Evolutionary conservation across 805 yeast genomes (phyloP).

Genomic region (Komagataella ulmi): DNA sequence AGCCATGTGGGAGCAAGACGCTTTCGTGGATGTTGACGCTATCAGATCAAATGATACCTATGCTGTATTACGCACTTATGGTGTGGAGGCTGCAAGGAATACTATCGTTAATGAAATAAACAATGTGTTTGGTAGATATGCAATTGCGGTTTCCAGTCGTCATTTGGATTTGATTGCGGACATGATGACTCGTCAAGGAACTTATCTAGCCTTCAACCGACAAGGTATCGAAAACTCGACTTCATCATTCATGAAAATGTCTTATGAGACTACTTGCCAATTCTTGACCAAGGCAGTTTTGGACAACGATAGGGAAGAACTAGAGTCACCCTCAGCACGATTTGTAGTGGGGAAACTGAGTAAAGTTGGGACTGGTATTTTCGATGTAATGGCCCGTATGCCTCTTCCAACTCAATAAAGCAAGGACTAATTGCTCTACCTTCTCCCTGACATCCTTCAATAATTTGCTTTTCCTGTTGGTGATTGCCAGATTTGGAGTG

Average conservation of each 20-base stretch:
- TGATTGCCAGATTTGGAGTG: background rate
- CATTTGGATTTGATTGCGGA: constrained; percentile 96
- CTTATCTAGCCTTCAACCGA: constrained; percentile 92
- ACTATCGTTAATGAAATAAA: constrained; percentile 93
- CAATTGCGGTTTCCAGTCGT: constrained; percentile 83
- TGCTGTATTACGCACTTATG: constrained; percentile 82
- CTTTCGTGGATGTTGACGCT: constrained; percentile 79
- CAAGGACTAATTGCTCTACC: background rate
- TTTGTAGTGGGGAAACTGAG: constrained; percentile 86
- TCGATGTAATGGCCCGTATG: constrained; percentile 58
- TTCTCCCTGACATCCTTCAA: background rate
- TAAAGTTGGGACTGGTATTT: constrained; percentile 91
- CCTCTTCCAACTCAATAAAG: constrained; percentile 11
- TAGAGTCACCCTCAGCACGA: constrained; percentile 87
- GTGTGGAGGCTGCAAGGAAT: constrained; percentile 98
- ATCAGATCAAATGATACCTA: constrained; percentile 88
- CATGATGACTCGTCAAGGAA: constrained; percentile 98
- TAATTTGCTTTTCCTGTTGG: background rate
- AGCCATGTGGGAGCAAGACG: constrained; percentile 97
- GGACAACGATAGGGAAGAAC: constrained; percentile 78
- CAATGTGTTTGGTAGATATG: constrained; percentile 92
- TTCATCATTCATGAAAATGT: constrained; percentile 96
- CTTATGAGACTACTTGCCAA: constrained; percentile 96
- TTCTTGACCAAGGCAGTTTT: constrained; percentile 93
- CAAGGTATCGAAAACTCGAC: constrained; percentile 96